A percentile compares a stretch with the other conserved stretches of the same genome.
phyloP scores from a whole-genome alignment of 164 flowering plant genomes.

The Berberis thunbergii region DNA sequence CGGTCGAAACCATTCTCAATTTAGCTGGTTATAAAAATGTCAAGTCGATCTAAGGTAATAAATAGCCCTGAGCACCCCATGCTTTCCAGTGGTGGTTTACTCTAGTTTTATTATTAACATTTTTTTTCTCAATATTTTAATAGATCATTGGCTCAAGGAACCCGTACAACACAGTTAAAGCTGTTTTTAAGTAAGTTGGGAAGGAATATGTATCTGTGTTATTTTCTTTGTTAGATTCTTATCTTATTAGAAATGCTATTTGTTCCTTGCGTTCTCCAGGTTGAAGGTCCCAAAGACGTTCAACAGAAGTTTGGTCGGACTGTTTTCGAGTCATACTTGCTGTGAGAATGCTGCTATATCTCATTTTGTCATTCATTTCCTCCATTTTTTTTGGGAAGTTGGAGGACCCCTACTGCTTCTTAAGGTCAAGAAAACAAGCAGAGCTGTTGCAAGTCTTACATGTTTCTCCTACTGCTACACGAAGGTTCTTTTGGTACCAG shows the following conservation, averaged over 20 bases:
- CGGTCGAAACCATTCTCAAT: conserved; percentile 55
- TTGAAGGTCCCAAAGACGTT: conserved; percentile 85
- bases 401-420: too few species aligned
- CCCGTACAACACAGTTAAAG: conserved; percentile 83
- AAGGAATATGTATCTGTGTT: background rate
- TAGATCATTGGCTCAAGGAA: conserved; percentile 92
- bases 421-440: too few species aligned
- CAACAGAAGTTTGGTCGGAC: conserved; percentile 90
- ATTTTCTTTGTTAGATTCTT: background rate
- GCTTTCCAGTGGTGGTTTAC: background rate
- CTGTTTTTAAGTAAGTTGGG: conserved; percentile 48
- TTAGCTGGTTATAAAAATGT: conserved; percentile 86
- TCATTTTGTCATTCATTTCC: background rate
- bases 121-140: conserved; percentile 6
- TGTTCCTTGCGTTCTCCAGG: conserved; percentile 27
- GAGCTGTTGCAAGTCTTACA: too few species aligned
- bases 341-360: conserved; percentile 20
- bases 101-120: background rate
- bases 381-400: too few species aligned
- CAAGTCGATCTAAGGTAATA: conserved; percentile 69
- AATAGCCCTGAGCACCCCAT: background rate
- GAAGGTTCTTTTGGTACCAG: too few species aligned
- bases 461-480: too few species aligned
- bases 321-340: conserved; percentile 76
- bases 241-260: background rate